Evolutionary conservation across 208 protist genomes (phyloP).

Genomic region (Hexamita inflata): DNA sequence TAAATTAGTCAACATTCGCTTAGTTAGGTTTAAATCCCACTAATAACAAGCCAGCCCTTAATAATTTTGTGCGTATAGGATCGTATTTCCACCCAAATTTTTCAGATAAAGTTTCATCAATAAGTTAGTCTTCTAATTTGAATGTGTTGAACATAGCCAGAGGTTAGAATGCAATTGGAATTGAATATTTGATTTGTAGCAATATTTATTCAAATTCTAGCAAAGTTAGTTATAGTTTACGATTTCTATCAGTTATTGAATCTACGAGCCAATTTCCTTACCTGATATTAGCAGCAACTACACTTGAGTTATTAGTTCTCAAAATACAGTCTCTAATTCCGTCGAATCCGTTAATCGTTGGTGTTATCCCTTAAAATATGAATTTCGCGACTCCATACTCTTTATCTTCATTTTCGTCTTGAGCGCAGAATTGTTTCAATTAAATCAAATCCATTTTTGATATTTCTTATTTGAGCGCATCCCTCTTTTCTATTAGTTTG

Average conservation of each 20-base stretch:
- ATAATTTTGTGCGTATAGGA: neutral
- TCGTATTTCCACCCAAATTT: too few relatives aligned
- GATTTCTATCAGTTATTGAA: neutral
- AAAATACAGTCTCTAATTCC: conserved; percentile 1
- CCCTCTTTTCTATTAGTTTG: too few relatives aligned
- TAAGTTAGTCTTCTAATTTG: neutral
- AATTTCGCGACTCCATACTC: neutral
- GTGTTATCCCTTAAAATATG: neutral
- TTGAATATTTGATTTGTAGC: too few relatives aligned
- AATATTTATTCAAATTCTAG: neutral
- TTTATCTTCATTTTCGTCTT: neutral
- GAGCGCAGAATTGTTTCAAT: neutral
- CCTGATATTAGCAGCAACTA: neutral
- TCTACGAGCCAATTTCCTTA: conserved; percentile 10
- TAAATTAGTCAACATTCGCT: neutral
- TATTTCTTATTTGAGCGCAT: neutral
- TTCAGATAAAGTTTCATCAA: neutral
- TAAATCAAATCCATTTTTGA: too few relatives aligned
- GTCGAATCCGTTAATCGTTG: neutral
- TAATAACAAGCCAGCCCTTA: neutral
- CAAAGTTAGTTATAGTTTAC: neutral
- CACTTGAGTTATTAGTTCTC: neutral
- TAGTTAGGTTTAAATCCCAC: neutral
- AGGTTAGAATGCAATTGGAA: neutral
- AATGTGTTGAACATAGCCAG: neutral